Conservation (phyloP, 306 rosid species). For the Quercus variabilis region DNA sequence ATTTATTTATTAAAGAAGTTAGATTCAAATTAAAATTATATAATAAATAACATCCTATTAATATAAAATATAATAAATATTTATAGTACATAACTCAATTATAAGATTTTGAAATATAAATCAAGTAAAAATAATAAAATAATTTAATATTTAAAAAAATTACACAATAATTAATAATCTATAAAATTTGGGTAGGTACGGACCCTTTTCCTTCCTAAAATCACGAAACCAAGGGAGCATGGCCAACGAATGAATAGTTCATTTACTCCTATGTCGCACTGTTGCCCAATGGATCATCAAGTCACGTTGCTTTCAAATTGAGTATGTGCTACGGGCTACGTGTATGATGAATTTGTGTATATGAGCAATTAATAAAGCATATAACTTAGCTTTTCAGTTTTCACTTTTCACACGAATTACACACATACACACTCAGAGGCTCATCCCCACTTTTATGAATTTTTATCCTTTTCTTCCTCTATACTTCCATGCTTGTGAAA, state of each 20-base stretch:
- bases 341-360: background rate
- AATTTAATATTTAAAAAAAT: no score
- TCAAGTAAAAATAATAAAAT: no score
- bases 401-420: no score
- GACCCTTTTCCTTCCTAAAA: background rate
- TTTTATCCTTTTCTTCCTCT: background rate
- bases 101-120: no score
- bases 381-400: background rate
- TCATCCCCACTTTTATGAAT: no score
- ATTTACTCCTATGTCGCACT: conserved; percentile 10
- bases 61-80: no score
- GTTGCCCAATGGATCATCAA: background rate
- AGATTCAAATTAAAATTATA: no score
- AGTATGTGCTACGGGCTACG: conserved; percentile 4
- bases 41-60: no score
- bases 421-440: background rate
- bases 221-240: background rate
- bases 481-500: background rate
- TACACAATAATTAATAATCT: no score
- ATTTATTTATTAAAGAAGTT: no score
- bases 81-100: no score
- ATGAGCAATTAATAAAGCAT: background rate
- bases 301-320: conserved; percentile 23
- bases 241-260: background rate
- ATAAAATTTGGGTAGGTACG: no score